Base-by-base conservation (phyloP, 1,284 basidiomycete genomes). In the Cutaneotrichosporon sp. region DNA sequence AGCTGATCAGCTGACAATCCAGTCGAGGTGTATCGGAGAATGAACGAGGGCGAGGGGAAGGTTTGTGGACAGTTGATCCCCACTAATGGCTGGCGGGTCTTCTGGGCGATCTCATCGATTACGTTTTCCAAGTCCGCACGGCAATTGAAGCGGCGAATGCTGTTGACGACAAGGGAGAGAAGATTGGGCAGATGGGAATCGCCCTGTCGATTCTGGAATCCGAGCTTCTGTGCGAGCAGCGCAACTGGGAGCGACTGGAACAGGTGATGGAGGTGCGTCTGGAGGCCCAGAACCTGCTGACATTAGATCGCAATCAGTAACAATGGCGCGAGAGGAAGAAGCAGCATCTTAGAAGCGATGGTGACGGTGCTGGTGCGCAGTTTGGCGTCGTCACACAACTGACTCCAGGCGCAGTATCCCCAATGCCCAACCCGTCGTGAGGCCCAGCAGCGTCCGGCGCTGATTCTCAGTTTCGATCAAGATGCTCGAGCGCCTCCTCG, bases 151-250 rank as follows among this genome's bases (percentile, higher is more conserved):
- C 31, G 0, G 18, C 18, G 16, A 9, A 8, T 22, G 9, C 40
- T 50, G 38, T 34, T 2, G 60, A 11, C 36, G 21, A 32, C 56
- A 53, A 55, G 2, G 60, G n/a, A 0, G 53, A 26, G 53, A 31
- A 26, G 14, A 7, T 18, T 4, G 22, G 26, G 0, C 57, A 61
- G 18, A 10, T 57, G 34, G 46, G 40, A 5, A 38, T 16, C 30
- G 60, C 65, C 1, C 50, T 63, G 1, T n/a, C 47, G 2, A 38
- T 63, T 2, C 46, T 55, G 13, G 62, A 66, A 31, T n/a, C 52
- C 0, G 62, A 63, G 58, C 40, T 66, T 2, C 32, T 63, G 34
- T 66, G 65, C 58, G 65, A 63, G 56, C 42, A 53, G 18, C 32
- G 56, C 11, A 38, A 61, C 31, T 66, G 65, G 65, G 36, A 42